Conservation (phyloP, 306 rosid species). For the Cucurbita argyrosperma region DNA sequence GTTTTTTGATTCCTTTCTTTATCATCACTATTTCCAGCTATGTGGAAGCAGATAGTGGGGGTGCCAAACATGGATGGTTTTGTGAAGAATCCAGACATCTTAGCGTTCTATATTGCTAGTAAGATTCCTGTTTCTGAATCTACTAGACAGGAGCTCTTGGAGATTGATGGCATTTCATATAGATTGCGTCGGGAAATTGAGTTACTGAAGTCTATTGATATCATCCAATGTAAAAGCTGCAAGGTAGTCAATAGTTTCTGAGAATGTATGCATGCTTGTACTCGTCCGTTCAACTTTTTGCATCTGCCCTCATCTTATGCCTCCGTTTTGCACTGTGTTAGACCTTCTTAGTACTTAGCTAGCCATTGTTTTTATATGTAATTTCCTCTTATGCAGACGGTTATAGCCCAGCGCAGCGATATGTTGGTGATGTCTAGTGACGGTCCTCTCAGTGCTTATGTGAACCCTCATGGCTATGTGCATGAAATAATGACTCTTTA, state of each 20-base stretch:
- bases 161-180: slow-evolving; percentile 73
- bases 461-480: slow-evolving; percentile 54
- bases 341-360: background rate
- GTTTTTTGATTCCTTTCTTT: background rate
- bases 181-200: slow-evolving; percentile 91
- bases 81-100: slow-evolving; percentile 61
- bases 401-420: slow-evolving; percentile 76
- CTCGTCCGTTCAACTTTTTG: background rate
- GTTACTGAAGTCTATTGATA: slow-evolving; percentile 66
- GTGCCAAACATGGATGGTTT: slow-evolving; percentile 66
- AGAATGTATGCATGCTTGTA: background rate
- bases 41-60: slow-evolving; percentile 86
- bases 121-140: slow-evolving; percentile 93
- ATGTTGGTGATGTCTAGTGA: slow-evolving; percentile 91
- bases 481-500: slow-evolving; percentile 80
- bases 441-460: slow-evolving; percentile 95
- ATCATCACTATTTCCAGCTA: slow-evolving; percentile 30
- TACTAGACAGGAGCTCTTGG: slow-evolving; percentile 91
- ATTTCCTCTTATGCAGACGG: slow-evolving; percentile 39
- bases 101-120: slow-evolving; percentile 82
- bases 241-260: slow-evolving; percentile 29
- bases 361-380: background rate
- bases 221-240: slow-evolving; percentile 64
- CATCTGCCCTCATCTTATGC: background rate
- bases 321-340: background rate